Base-by-base conservation (phyloP, 805 yeast genomes). In the Hanseniaspora valbyensis region DNA sequence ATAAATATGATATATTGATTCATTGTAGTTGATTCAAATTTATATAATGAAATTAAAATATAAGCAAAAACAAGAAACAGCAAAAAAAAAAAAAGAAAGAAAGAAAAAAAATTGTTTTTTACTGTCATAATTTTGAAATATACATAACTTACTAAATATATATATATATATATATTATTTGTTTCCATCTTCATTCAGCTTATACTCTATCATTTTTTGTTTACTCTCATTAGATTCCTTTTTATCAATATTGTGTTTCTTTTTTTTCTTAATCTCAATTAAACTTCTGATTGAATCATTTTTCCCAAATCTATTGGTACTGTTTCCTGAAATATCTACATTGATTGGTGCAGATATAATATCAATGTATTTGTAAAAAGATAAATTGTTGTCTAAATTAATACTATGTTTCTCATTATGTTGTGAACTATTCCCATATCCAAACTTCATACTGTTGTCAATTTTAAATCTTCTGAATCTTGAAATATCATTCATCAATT, bases 381-480 rank as follows among this genome's bases (percentile, higher is more conserved):
- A 13, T 8, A 16, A 19, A 39, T 12, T 25, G 8, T 6, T 8
- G 12, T 4, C 30, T 16, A 4, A 25, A n/a, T 26, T 25, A 6
- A 4, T 24, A 25, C n/a, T 9, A 25, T 24, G 9, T 3, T 14
- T 26, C 2, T 14, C 4, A 9, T 25, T 39, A 14, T 3, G 13
- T 8, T 25, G 41, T 8, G 7, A 37, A 22, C 21, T 37, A 14
- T 39, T 39, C 5, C 32, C 42, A 26, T 39, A 39, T 13, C 42
- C 42, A 39, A 39, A 36, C 10, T 40, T 48, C 12, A 33, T 9
- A 6, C 25, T 18, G 8, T 40, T 19, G 25, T 40, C 44, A 13
- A 48, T 29, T n/a, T 48, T 48, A 26, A 26, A 40, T 26, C 51
- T 30, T 22, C 51, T 16, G 25, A 48, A 48, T 14, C 41, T 16